These are phyloP conservation scores for Xylaria nigripes DNA, from an alignment of 495 filamentous ascomycete genomes.

Conservation along the genomic window DNA sequence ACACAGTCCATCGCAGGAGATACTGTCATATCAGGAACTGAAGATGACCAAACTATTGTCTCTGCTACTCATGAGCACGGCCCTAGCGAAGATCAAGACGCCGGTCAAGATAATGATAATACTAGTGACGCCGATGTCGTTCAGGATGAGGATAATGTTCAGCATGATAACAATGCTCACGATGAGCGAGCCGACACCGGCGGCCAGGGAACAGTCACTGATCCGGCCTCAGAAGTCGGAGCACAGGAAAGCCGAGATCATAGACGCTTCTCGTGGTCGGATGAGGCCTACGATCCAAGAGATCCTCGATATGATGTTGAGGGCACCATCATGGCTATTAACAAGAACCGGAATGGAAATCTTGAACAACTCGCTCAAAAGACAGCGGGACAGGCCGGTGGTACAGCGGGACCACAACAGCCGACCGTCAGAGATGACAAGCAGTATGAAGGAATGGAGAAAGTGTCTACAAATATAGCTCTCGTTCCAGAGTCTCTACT, in stretches of 20 bases:
- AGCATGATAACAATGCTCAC: not conserved
- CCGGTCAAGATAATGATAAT: not conserved
- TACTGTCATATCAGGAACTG: not conserved
- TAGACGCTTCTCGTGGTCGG: not conserved
- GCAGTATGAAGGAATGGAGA: not conserved
- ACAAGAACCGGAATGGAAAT: not conserved
- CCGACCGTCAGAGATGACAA: not conserved
- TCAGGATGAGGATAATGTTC: not conserved
- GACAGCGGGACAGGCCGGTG: not conserved
- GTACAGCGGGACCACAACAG: not conserved
- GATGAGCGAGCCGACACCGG: not conserved
- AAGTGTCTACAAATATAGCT: not conserved
- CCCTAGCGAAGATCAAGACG: not conserved
- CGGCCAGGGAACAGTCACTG: not conserved
- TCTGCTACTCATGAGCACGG: too few species aligned
- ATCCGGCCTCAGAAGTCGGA: not conserved
- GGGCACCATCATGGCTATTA: not conserved
- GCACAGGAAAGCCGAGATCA: not conserved
- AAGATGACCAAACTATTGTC: not conserved
- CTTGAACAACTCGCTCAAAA: not conserved
- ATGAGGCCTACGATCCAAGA: not conserved
- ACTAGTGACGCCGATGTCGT: not conserved
- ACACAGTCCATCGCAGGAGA: not conserved
- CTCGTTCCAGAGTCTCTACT: not conserved
- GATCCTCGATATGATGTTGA: not conserved